Conservation (phyloP, 441 rosid species). For the Adansonia grandidieri region DNA sequence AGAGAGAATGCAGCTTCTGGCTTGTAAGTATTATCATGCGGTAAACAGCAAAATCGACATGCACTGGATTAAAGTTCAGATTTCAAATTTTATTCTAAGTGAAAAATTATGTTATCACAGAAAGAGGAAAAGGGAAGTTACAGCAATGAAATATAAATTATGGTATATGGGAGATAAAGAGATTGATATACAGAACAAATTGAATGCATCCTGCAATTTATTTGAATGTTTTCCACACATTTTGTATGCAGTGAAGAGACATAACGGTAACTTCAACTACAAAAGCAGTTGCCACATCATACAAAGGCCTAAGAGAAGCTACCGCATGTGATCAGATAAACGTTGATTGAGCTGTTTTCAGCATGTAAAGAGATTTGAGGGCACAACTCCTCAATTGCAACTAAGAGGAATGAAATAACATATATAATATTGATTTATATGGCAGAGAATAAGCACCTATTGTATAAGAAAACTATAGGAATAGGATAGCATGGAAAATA, state of each 20-base stretch:
- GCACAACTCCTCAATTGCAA: constrained; percentile 11
- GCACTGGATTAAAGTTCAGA: not conserved
- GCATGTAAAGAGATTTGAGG: constrained; percentile 3
- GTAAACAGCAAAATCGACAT: not conserved
- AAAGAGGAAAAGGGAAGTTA: not conserved
- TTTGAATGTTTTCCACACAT: no score
- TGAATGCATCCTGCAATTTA: no score
- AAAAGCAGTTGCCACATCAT: no score
- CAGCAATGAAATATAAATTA: not conserved
- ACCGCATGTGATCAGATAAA: not conserved
- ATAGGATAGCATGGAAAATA: not conserved
- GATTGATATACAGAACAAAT: no score
- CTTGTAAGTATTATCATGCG: not conserved
- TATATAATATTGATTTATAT: not conserved
- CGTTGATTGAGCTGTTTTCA: not conserved
- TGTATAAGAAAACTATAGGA: not conserved
- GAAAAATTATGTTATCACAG: not conserved
- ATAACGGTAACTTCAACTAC: no score
- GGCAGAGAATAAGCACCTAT: not conserved
- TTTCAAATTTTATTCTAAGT: not conserved
- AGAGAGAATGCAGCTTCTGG: constrained; percentile 3
- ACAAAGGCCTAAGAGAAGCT: not conserved
- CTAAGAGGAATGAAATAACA: constrained; percentile 7
- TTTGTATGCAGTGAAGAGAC: no score
- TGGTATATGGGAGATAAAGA: not conserved